These are phyloP conservation scores for Entoloma clypeatum DNA, from an alignment of 1,284 basidiomycete genomes.

Conservation along the genomic window DNA sequence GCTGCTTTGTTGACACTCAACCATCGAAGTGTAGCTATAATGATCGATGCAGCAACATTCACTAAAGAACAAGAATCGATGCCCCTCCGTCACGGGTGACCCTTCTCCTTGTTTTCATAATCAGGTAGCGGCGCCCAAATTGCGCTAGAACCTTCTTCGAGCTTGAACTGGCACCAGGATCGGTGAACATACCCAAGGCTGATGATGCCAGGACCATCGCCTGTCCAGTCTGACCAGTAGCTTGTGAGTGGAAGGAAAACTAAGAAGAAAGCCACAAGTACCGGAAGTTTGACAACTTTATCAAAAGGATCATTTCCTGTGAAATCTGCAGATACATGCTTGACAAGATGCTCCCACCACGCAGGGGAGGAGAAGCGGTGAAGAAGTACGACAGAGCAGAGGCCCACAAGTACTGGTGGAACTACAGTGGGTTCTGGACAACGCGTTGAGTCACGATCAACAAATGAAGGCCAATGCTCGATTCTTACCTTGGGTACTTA, in stretches of 20 bases:
- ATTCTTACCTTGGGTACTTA: conserved; percentile 64
- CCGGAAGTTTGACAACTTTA: conserved; percentile 60
- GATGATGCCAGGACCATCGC: conserved; percentile 62
- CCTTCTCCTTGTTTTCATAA: conserved; percentile 56
- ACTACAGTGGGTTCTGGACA: conserved; percentile 67
- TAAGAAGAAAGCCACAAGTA: conserved; percentile 24
- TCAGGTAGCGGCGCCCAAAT: conserved; percentile 53
- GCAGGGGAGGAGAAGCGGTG: conserved; percentile 72
- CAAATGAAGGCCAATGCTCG: neutral
- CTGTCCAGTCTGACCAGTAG: conserved; percentile 53
- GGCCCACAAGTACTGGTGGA: conserved; percentile 62
- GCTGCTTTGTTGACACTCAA: conserved; percentile 13
- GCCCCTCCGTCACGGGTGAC: conserved; percentile 63
- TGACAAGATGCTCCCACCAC: conserved; percentile 67
- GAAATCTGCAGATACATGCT: conserved; percentile 64
- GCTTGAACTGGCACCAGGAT: conserved; percentile 6
- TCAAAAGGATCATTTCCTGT: conserved; percentile 57
- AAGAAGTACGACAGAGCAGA: conserved; percentile 60
- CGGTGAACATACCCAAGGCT: conserved; percentile 43
- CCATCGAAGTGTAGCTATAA: neutral
- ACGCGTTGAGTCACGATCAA: conserved; percentile 1
- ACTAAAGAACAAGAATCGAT: conserved; percentile 51
- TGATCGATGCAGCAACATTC: neutral
- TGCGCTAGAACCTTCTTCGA: conserved; percentile 20
- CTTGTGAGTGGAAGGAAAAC: conserved; percentile 1